A percentile compares a stretch with the other conserved stretches of the same genome.
phyloP scores from a whole-genome alignment of 1,139 yeast genomes.

The Protomyces gravidus region DNA sequence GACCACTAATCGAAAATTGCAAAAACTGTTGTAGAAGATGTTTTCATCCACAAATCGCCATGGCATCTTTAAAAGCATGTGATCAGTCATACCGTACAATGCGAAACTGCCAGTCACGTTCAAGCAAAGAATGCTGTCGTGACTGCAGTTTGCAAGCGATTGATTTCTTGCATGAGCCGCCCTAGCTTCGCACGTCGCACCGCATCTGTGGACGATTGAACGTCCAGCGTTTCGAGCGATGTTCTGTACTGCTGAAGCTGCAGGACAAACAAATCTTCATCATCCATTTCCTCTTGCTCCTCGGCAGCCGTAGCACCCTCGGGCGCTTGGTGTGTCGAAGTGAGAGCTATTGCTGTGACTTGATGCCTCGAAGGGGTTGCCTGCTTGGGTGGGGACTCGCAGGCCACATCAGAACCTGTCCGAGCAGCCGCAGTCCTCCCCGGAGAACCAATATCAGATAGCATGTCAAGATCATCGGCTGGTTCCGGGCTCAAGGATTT shows the following conservation, averaged over 20 bases:
- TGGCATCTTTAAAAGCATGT: no score
- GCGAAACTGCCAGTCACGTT: no score
- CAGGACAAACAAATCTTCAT: slow-evolving; percentile 21
- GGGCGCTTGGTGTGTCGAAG: background rate
- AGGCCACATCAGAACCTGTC: background rate
- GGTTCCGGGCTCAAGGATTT: background rate
- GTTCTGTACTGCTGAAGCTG: slow-evolving; percentile 21
- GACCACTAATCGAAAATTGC: background rate
- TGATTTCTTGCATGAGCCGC: slow-evolving; percentile 9
- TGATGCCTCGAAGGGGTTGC: no score
- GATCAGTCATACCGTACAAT: no score
- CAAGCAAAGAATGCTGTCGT: background rate
- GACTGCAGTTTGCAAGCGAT: background rate
- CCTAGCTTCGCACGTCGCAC: slow-evolving; percentile 8
- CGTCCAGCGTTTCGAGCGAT: slow-evolving; percentile 8
- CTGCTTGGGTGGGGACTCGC: background rate
- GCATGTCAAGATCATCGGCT: background rate
- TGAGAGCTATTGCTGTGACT: no score
- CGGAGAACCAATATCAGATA: background rate
- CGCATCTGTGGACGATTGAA: background rate
- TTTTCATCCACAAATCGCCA: no score
- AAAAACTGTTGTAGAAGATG: background rate
- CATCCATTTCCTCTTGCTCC: slow-evolving; percentile 3
- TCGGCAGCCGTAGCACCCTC: background rate
- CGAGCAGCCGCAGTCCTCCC: background rate